Percentiles rank a stretch among this genome's conserved stretches.
These are phyloP conservation scores for Spiromastix sp. DNA, from an alignment of 2,329 filamentous ascomycete species.

Conservation along the genomic window DNA sequence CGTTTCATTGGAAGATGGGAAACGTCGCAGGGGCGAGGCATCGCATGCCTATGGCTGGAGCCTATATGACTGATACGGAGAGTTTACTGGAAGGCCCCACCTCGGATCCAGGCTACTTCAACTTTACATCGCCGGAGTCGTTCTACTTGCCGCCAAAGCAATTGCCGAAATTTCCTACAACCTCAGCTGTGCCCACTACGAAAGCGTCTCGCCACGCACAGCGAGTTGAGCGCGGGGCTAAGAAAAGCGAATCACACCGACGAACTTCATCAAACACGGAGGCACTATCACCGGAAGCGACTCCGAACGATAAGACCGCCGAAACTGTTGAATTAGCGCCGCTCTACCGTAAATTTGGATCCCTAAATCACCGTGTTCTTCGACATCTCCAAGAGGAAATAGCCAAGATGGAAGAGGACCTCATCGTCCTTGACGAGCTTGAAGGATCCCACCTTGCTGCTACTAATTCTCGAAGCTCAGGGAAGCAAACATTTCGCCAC, in stretches of 20 bases:
- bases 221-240: background rate
- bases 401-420: conserved; percentile 65
- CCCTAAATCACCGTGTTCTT: conserved; percentile 70
- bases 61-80: conserved; percentile 12
- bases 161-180: conserved; percentile 28
- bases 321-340: conserved; percentile 35
- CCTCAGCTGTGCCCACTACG: conserved; percentile 24
- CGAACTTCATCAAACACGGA: conserved; percentile 1
- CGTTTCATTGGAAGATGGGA: conserved; percentile 18
- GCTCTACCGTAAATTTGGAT: conserved; percentile 74
- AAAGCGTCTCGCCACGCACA: background rate
- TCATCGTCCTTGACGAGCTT: conserved; percentile 57
- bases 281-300: background rate
- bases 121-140: conserved; percentile 23
- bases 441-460: conserved; percentile 31
- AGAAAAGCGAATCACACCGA: background rate
- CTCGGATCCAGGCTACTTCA: conserved; percentile 18
- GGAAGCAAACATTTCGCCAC: conserved; percentile 25
- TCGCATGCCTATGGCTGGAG: conserved; percentile 11
- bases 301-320: conserved; percentile 12
- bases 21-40: conserved; percentile 4
- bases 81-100: conserved; percentile 13
- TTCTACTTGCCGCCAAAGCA: conserved; percentile 19
- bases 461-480: conserved; percentile 17
- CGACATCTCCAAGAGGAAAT: conserved; percentile 81